Conservation (phyloP, 2,329 filamentous ascomycete species). For the Trichothecium roseum region DNA sequence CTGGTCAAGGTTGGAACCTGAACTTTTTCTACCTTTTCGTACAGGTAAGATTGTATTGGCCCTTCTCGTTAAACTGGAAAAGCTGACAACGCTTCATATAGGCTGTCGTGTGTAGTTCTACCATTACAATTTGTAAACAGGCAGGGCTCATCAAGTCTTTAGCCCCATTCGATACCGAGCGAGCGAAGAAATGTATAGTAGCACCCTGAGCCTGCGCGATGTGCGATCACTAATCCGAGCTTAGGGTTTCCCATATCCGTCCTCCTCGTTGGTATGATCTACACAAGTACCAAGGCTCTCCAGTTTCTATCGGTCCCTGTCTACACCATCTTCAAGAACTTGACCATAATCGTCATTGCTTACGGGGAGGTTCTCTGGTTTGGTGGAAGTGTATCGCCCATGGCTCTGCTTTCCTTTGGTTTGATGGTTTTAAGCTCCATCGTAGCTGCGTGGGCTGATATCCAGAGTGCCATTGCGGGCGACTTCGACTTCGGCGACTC, state of each 20-base stretch:
- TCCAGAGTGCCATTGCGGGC: conserved; percentile 68
- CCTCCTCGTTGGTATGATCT: conserved; percentile 97
- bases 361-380: conserved; percentile 99
- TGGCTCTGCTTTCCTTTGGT: conserved; percentile 87
- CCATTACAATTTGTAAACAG: conserved; percentile 76
- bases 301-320: conserved; percentile 96
- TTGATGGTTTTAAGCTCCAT: conserved; percentile 94
- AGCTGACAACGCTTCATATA: conserved; percentile 22
- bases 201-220: background rate
- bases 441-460: conserved; percentile 94
- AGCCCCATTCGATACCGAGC: conserved; percentile 72
- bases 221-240: conserved; percentile 10
- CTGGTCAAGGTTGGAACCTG: conserved; percentile 82
- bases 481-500: conserved; percentile 48
- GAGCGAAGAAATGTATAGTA: conserved; percentile 79
- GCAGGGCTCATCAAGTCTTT: conserved; percentile 72
- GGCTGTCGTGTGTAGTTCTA: conserved; percentile 80
- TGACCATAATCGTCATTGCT: conserved; percentile 97
- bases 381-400: conserved; percentile 77
- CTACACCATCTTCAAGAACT: conserved; percentile 99
- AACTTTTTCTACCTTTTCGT: conserved; percentile 91
- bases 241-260: conserved; percentile 93
- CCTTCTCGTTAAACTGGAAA: background rate
- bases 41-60: conserved; percentile 55
- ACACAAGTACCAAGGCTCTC: conserved; percentile 90